Percentiles rank a stretch among this genome's conserved stretches.
phyloP scores from a whole-genome alignment of 1,139 yeast species.

The Kodamaea alishanica region DNA sequence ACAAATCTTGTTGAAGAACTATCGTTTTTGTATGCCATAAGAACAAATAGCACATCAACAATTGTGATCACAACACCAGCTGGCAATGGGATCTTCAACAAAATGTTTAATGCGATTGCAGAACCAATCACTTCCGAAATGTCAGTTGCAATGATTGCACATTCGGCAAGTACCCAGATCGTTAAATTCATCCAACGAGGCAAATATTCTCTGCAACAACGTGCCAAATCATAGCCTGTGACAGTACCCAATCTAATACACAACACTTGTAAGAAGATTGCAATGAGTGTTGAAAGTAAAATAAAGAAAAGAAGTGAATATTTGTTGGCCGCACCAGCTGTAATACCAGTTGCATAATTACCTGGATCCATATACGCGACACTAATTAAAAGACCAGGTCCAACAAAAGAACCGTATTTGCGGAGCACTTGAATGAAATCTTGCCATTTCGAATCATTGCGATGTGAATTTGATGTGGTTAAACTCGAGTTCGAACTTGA shows the following conservation, averaged over 20 bases:
- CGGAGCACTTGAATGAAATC: constrained; percentile 13
- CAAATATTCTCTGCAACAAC: constrained; percentile 59
- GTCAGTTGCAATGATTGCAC: constrained; percentile 81
- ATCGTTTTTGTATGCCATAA: constrained; percentile 73
- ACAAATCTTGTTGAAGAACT: constrained; percentile 61
- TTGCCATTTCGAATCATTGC: constrained; percentile 4
- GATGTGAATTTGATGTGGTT: neutral
- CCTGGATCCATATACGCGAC: constrained; percentile 88
- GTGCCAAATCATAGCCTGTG: constrained; percentile 73
- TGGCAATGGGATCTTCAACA: constrained; percentile 64
- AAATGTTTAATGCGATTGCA: constrained; percentile 76
- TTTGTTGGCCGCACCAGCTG: constrained; percentile 70
- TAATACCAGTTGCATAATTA: constrained; percentile 74
- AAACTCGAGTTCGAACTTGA: too few relatives aligned
- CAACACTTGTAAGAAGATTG: constrained; percentile 67
- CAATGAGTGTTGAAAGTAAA: constrained; percentile 64
- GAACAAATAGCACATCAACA: constrained; percentile 66
- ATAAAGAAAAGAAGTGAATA: constrained; percentile 65
- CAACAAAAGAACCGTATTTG: constrained; percentile 61
- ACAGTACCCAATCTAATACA: constrained; percentile 77
- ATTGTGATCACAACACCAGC: constrained; percentile 76
- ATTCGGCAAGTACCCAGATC: constrained; percentile 69
- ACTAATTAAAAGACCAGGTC: constrained; percentile 73
- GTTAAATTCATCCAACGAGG: constrained; percentile 57
- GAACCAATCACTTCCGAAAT: constrained; percentile 85